Percentiles rank a stretch among this genome's conserved stretches.
phyloP scores from a whole-genome alignment of 768 basidiomycete species.

The Auricularia sp. region DNA sequence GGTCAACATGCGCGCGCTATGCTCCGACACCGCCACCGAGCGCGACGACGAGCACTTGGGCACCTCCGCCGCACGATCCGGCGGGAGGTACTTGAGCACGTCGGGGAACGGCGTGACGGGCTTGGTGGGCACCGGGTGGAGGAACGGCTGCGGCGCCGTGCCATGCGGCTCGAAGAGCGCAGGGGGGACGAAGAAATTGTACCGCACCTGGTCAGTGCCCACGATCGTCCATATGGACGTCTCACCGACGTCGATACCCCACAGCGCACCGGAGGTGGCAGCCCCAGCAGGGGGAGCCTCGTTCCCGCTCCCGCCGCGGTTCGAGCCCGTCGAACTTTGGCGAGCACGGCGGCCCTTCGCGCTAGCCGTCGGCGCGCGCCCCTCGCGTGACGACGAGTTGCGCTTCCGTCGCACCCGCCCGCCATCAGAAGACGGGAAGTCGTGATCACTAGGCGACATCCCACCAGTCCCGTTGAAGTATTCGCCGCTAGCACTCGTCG shows the following conservation, averaged over 20 bases:
- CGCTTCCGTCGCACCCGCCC: conserved; percentile 60
- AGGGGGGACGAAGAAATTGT: conserved; percentile 88
- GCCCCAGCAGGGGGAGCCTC: conserved; percentile 42
- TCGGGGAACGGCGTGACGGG: conserved; percentile 79
- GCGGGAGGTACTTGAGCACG: conserved; percentile 85
- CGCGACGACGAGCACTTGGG: conserved; percentile 66
- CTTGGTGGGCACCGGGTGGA: conserved; percentile 68
- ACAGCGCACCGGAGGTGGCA: conserved; percentile 61
- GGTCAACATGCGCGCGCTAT: conserved; percentile 75
- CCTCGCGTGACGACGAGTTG: conserved; percentile 40
- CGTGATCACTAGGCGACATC: conserved; percentile 41
- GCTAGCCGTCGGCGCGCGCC: conserved; percentile 15
- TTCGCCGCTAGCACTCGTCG: conserved; percentile 33
- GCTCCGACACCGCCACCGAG: conserved; percentile 38
- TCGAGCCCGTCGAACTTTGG: conserved; percentile 61
- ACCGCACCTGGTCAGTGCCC: conserved; percentile 85
- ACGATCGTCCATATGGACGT: conserved; percentile 93
- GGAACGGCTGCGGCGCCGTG: conserved; percentile 41
- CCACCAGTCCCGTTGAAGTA: conserved; percentile 47
- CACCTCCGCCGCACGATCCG: conserved; percentile 75
- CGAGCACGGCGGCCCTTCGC: conserved; percentile 48
- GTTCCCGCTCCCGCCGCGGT: conserved; percentile 54
- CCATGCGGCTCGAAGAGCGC: conserved; percentile 67
- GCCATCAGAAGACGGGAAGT: conserved; percentile 72
- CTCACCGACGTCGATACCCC: conserved; percentile 88